Base-by-base conservation (phyloP, 176 grass and related monocot species). In the Hordeum marinum region DNA sequence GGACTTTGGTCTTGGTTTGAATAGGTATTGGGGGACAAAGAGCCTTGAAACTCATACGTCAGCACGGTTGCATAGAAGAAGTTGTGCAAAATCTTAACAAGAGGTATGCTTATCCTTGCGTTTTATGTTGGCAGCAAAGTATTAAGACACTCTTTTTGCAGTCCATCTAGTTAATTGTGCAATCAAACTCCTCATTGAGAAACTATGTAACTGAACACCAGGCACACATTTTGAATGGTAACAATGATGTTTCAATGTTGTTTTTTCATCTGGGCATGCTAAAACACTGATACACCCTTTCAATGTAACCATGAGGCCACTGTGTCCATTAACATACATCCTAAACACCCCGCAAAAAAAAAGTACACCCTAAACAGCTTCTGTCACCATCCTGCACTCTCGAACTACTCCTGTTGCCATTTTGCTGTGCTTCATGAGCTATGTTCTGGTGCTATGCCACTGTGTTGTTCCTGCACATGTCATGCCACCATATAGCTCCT, bases 1-100 rank as follows among this genome's bases (percentile, higher is more conserved):
- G 43, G 52, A 43, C 39, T 50, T 36, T 78, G 37, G 11, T 55
- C 52, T 77, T 78, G 20, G 69, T 87, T 39, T 57, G n/a, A 35
- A 42, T 88, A 98, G 95, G 95, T 78, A 95, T 98, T 81, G 95
- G 95, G 40, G 93, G 93, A 85, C 95, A 95, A 82, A 93, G 91
- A 72, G 93, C 93, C 43, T 84, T 95, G 68, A 98, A 98, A 88
- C 93, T 98, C 88, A 98, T 98, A 71, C 88, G 89, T 54, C 79
- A 98, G 68, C 83, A 95, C 87, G 87, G 91, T 83, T 90, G 81
- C 75, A 93, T 98, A 88, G 93, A 98, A 91, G 83, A 91, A 87
- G 85, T 95, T 77, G 31, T 93, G 72, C 91, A 92, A 85, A 93
- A 95, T 86, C 94, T 98, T 85, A 92, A 90, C 57, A 94, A 84